A percentile compares a stretch with the other conserved stretches of the same genome.
Evolutionary conservation across 2,329 filamentous ascomycete genomes (phyloP).

Genomic region (Zymoseptoria pseudotritici): DNA sequence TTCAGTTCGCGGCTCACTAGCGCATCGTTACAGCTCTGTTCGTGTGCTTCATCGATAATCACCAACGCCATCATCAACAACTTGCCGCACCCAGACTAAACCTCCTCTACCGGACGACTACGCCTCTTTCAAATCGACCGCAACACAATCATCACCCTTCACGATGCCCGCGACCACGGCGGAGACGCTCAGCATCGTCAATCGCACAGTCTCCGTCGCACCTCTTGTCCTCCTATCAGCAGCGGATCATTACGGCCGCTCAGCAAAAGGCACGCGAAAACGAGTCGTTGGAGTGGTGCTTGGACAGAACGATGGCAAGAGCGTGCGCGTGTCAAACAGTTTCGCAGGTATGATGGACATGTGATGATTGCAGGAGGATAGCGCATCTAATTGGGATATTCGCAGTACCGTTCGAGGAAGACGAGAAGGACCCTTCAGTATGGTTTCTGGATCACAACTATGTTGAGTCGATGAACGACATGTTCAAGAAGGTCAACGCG

Average conservation of each 20-base stretch:
- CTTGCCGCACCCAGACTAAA: neutral
- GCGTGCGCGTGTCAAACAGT: constrained; percentile 95
- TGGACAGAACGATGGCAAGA: constrained; percentile 92
- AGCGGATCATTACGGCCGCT: constrained; percentile 96
- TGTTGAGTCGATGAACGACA: constrained; percentile 98
- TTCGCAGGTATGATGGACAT: constrained; percentile 65
- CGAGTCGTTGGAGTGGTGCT: constrained; percentile 91
- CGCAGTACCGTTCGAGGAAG: constrained; percentile 93
- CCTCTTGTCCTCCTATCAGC: constrained; percentile 95
- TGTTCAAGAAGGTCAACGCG: constrained; percentile 99
- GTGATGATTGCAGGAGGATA: constrained; percentile 1
- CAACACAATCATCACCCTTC: constrained; percentile 9
- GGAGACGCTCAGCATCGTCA: constrained; percentile 91
- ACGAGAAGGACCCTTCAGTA: constrained; percentile 95
- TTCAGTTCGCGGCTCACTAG: neutral
- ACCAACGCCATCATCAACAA: constrained; percentile 10
- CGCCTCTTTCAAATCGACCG: neutral
- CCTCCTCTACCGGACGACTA: neutral
- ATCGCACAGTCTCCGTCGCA: constrained; percentile 90
- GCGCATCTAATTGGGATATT: neutral
- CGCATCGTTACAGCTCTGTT: neutral
- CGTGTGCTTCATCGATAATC: neutral
- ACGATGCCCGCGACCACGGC: constrained; percentile 93
- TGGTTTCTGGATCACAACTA: constrained; percentile 99
- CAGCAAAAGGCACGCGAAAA: constrained; percentile 78